A percentile compares a stretch with the other conserved stretches of the same genome.
phyloP scores from a whole-genome alignment of 805 yeast genomes.

The Saturnispora serradocipensis region DNA sequence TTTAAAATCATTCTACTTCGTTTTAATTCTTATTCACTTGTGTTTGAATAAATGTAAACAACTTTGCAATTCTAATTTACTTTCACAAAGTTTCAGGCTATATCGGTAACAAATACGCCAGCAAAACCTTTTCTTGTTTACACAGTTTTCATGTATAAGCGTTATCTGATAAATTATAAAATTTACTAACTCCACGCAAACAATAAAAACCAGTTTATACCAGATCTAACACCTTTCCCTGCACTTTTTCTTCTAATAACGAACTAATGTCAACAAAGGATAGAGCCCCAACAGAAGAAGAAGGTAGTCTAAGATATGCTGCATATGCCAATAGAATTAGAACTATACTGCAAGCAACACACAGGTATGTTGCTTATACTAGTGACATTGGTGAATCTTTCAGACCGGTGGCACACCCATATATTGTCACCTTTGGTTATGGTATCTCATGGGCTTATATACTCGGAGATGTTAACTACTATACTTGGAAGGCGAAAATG shows the following conservation, averaged over 20 bases:
- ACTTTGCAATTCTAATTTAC: background rate
- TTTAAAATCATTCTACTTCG: background rate
- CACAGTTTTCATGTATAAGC: background rate
- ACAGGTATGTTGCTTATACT: constrained; percentile 77
- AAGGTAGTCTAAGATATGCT: constrained; percentile 51
- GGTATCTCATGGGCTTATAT: constrained; percentile 71
- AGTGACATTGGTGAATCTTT: constrained; percentile 83
- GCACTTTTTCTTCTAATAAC: background rate
- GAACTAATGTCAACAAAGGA: background rate
- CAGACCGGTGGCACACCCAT: constrained; percentile 71
- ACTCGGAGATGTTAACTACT: constrained; percentile 64
- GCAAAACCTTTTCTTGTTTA: background rate
- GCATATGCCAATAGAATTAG: constrained; percentile 72
- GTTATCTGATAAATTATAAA: background rate
- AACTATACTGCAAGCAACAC: constrained; percentile 63
- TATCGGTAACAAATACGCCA: background rate
- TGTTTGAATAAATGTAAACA: background rate
- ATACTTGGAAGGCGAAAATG: constrained; percentile 63
- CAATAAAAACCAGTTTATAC: background rate
- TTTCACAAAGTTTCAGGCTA: background rate
- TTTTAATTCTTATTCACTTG: background rate
- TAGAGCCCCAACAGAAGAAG: constrained; percentile 15
- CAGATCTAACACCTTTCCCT: background rate
- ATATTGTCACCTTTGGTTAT: constrained; percentile 55
- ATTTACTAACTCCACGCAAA: background rate